Conservation (phyloP, 1,284 basidiomycete genomes). For the Moesziomyces sp. region DNA sequence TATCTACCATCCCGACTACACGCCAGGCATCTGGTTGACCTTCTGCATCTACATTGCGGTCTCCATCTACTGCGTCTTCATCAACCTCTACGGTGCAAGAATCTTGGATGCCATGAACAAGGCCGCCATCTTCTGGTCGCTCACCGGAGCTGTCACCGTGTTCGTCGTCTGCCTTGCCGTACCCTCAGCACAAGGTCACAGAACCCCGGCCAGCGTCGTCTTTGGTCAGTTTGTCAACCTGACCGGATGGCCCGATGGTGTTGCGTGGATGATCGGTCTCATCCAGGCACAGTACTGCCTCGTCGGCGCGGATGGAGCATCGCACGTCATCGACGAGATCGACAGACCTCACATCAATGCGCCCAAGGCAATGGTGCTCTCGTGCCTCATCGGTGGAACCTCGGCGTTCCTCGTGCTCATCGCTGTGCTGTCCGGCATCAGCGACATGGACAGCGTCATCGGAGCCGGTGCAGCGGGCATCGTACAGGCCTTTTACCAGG, state of each 20-base stretch:
- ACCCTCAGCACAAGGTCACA: slow-evolving; percentile 18
- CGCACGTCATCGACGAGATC: slow-evolving; percentile 49
- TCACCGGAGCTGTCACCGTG: slow-evolving; percentile 24
- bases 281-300: slow-evolving; percentile 49
- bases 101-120: slow-evolving; percentile 36
- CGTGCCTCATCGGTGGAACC: slow-evolving; percentile 33
- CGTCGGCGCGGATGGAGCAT: slow-evolving; percentile 41
- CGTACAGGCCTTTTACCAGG: slow-evolving; percentile 32
- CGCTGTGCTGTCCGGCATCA: slow-evolving; percentile 30
- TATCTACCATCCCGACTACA: slow-evolving; percentile 28
- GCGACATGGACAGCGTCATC: slow-evolving; percentile 33
- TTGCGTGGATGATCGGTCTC: slow-evolving; percentile 47
- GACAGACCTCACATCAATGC: slow-evolving; percentile 38
- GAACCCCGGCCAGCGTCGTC: slow-evolving; percentile 30
- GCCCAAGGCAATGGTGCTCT: slow-evolving; percentile 47
- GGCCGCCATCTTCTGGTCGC: slow-evolving; percentile 26
- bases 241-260: slow-evolving; percentile 45
- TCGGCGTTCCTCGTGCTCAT: slow-evolving; percentile 40
- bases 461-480: slow-evolving; percentile 23
- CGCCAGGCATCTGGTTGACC: slow-evolving; percentile 8
- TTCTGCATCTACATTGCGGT: slow-evolving; percentile 34
- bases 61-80: slow-evolving; percentile 24
- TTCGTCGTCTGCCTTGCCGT: slow-evolving; percentile 39
- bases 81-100: slow-evolving; percentile 44
- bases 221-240: slow-evolving; percentile 43